A percentile compares a stretch with the other conserved stretches of the same genome.
Conservation (phyloP, 768 basidiomycete genomes). For the Botryobasidium botryosum region DNA sequence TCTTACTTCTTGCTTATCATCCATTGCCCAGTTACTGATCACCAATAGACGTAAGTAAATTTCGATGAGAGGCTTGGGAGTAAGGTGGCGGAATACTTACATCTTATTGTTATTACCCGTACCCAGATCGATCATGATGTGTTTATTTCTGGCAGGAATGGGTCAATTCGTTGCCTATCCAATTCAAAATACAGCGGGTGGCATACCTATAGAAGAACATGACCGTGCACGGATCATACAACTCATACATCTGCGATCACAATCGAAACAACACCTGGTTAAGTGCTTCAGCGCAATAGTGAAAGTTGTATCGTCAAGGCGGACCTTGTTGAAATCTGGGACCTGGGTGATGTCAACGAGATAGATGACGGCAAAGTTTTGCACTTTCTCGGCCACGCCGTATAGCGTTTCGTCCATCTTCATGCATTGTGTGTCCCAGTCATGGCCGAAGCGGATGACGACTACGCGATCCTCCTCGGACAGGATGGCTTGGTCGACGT, state of each 20-base stretch:
- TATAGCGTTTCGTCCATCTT: slow-evolving; percentile 97
- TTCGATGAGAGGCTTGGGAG: background rate
- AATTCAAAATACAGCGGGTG: background rate
- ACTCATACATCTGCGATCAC: slow-evolving; percentile 75
- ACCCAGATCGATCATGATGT: slow-evolving; percentile 99
- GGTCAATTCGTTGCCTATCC: background rate
- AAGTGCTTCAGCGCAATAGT: background rate
- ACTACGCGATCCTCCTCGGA: slow-evolving; percentile 95
- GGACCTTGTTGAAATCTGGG: slow-evolving; percentile 94
- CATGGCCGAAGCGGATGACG: slow-evolving; percentile 86
- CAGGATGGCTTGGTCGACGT: slow-evolving; percentile 97
- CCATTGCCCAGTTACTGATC: slow-evolving; percentile 92
- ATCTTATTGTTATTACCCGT: slow-evolving; percentile 99
- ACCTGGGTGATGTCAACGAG: slow-evolving; percentile 90
- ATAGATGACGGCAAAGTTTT: slow-evolving; percentile 97
- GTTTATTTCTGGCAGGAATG: slow-evolving; percentile 56
- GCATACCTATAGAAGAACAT: slow-evolving; percentile 96
- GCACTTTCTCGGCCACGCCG: slow-evolving; percentile 83
- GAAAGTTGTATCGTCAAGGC: slow-evolving; percentile 11
- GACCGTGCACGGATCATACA: slow-evolving; percentile 93
- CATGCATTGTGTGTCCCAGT: slow-evolving; percentile 92
- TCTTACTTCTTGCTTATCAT: slow-evolving; percentile 89
- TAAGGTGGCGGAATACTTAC: slow-evolving; percentile 30
- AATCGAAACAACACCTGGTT: background rate
- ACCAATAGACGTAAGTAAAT: background rate